A percentile compares a stretch with the other conserved stretches of the same genome.
Evolutionary conservation across 495 filamentous ascomycete genomes (phyloP).

Genomic region (Stereocaulon alpinum): DNA sequence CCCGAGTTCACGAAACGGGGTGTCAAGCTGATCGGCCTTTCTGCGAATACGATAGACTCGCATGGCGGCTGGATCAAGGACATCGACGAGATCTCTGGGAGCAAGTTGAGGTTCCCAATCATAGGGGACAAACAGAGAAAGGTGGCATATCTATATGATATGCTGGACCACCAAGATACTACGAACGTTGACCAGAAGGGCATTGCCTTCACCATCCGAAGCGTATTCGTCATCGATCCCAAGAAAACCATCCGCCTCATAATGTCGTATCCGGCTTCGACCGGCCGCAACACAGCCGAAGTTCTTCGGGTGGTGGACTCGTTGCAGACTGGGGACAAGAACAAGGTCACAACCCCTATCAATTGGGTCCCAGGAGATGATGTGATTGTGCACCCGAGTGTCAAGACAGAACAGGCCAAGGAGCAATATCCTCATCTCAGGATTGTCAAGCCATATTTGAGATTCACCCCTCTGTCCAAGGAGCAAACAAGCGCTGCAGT

Average conservation of each 20-base stretch:
- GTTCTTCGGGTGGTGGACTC: slow-evolving; percentile 93
- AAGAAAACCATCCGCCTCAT: slow-evolving; percentile 97
- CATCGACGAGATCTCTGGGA: slow-evolving; percentile 83
- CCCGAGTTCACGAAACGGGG: slow-evolving; percentile 90
- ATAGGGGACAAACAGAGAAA: slow-evolving; percentile 94
- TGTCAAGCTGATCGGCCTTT: slow-evolving; percentile 92
- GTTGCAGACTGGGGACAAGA: slow-evolving; percentile 93
- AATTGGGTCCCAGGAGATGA: slow-evolving; percentile 87
- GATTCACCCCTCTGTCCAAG: slow-evolving; percentile 58
- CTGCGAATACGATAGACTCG: slow-evolving; percentile 62
- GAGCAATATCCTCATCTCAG: slow-evolving; percentile 84
- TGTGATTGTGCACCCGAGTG: slow-evolving; percentile 85
- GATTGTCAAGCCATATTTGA: slow-evolving; percentile 87
- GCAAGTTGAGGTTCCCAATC: slow-evolving; percentile 82
- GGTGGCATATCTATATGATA: slow-evolving; percentile 87
- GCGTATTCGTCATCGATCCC: slow-evolving; percentile 97
- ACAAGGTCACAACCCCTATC: slow-evolving; percentile 86
- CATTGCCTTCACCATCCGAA: slow-evolving; percentile 96
- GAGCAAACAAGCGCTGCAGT: slow-evolving; percentile 33
- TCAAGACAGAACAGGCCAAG: slow-evolving; percentile 81
- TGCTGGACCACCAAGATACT: slow-evolving; percentile 79
- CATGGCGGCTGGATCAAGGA: slow-evolving; percentile 68
- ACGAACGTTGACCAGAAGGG: slow-evolving; percentile 93
- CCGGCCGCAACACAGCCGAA: slow-evolving; percentile 92
- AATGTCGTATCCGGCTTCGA: slow-evolving; percentile 92